Conservation (phyloP, 768 basidiomycete species). For the Russula foetens region DNA sequence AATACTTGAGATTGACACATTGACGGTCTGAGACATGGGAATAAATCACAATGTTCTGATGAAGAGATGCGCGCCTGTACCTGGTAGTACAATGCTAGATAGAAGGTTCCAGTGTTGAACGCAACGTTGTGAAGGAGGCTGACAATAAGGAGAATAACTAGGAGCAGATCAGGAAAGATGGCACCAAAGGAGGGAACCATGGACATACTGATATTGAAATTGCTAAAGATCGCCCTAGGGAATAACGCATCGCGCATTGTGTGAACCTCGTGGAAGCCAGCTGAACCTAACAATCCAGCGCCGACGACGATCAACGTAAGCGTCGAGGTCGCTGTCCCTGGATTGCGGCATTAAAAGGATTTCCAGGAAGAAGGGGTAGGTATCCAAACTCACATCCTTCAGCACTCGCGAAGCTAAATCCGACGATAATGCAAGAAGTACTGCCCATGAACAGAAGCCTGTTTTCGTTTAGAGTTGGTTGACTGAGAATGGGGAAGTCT, state of each 20-base stretch:
- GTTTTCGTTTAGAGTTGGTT: constrained; percentile 17
- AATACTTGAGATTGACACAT: constrained; percentile 54
- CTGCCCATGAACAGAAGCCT: constrained; percentile 70
- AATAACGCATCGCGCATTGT: constrained; percentile 67
- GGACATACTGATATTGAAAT: constrained; percentile 49
- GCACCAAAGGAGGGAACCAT: background rate
- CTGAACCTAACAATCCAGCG: constrained; percentile 43
- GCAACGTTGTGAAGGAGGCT: constrained; percentile 77
- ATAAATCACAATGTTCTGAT: background rate
- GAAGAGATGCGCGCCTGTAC: constrained; percentile 30
- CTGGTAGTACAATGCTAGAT: constrained; percentile 78
- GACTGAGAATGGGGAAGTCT: constrained; percentile 18
- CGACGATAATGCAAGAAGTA: constrained; percentile 66
- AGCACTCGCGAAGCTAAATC: constrained; percentile 68
- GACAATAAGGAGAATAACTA: constrained; percentile 59
- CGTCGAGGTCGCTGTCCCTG: constrained; percentile 61
- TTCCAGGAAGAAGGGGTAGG: background rate
- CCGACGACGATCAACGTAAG: constrained; percentile 53
- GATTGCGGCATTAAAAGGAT: constrained; percentile 2
- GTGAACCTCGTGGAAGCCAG: constrained; percentile 57
- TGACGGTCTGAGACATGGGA: constrained; percentile 44
- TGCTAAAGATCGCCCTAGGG: constrained; percentile 53
- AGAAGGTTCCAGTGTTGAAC: constrained; percentile 81
- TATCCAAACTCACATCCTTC: constrained; percentile 49
- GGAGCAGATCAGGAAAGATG: constrained; percentile 11